These are phyloP conservation scores for Amanita muscaria DNA, from an alignment of 768 basidiomycete species.

Conservation along the genomic window DNA sequence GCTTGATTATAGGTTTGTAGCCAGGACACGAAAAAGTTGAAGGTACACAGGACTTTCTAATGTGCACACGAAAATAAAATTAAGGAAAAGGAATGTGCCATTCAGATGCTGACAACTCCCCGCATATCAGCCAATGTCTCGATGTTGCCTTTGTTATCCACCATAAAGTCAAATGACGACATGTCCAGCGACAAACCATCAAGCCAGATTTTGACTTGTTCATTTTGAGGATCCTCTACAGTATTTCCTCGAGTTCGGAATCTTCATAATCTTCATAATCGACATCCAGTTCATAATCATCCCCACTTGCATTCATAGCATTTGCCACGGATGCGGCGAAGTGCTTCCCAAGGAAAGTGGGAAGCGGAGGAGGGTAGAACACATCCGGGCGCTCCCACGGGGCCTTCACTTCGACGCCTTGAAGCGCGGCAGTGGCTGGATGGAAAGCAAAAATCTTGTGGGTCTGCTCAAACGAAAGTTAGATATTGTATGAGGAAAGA, in stretches of 20 bases:
- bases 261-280: slow-evolving; percentile 10
- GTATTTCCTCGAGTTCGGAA: slow-evolving; percentile 8
- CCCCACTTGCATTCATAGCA: slow-evolving; percentile 3
- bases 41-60: too few relatives aligned
- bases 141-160: slow-evolving; percentile 2
- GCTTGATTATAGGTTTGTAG: too few relatives aligned
- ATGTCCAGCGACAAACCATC: slow-evolving; percentile 1
- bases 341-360: slow-evolving; percentile 11
- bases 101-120: slow-evolving; percentile 1
- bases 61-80: slow-evolving; percentile 11
- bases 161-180: slow-evolving; percentile 4
- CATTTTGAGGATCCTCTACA: too few relatives aligned
- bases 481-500: slow-evolving; percentile 11
- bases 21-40: too few relatives aligned
- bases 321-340: slow-evolving; percentile 10
- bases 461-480: slow-evolving; percentile 14
- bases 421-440: slow-evolving; percentile 1
- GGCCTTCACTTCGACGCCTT: slow-evolving; percentile 13
- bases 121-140: slow-evolving; percentile 1
- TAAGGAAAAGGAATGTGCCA: slow-evolving; percentile 1
- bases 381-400: slow-evolving; percentile 12
- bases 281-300: slow-evolving; percentile 10
- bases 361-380: slow-evolving; percentile 13
- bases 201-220: not conserved
- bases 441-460: slow-evolving; percentile 12